Percentiles rank a stretch among this genome's conserved stretches.
phyloP scores from a whole-genome alignment of 2,329 filamentous ascomycete species.

The Bipolaris zeicola region DNA sequence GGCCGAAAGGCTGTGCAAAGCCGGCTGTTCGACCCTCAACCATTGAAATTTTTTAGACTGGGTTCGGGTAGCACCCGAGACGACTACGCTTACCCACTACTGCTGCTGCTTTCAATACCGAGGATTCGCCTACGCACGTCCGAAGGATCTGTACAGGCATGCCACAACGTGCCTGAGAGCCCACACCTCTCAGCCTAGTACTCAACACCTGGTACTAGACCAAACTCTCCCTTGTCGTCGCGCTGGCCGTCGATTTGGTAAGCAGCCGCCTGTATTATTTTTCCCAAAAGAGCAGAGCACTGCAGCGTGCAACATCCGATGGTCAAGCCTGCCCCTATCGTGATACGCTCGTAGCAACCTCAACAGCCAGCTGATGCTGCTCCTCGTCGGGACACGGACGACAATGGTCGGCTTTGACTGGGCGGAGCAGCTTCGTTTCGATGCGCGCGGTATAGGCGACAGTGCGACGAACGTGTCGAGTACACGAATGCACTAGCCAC shows the following conservation, averaged over 20 bases:
- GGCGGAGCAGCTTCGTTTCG: constrained; percentile 11
- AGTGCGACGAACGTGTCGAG: not conserved
- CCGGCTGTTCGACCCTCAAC: constrained; percentile 10
- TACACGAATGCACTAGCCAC: constrained; percentile 26
- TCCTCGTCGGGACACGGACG: constrained; percentile 2
- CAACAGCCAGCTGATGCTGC: not conserved
- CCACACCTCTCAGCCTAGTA: not conserved
- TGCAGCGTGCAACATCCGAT: constrained; percentile 4
- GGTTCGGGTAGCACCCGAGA: constrained; percentile 34
- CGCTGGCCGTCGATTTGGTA: constrained; percentile 8
- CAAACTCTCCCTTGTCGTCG: not conserved
- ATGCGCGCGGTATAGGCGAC: constrained; percentile 12
- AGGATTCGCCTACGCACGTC: constrained; percentile 19
- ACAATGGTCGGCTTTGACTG: not conserved
- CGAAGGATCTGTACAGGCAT: constrained; percentile 19
- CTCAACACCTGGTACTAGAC: not conserved
- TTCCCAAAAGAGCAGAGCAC: not conserved
- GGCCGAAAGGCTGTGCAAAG: constrained; percentile 27
- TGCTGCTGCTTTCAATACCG: constrained; percentile 26
- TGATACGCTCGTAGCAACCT: not conserved
- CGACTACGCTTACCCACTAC: constrained; percentile 11
- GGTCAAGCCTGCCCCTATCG: constrained; percentile 1
- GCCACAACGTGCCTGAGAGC: constrained; percentile 5
- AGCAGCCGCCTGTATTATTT: not conserved
- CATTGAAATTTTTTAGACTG: constrained; percentile 27